These are phyloP conservation scores for Clavispora carvajalis DNA, from an alignment of 805 yeast species.

Conservation along the genomic window DNA sequence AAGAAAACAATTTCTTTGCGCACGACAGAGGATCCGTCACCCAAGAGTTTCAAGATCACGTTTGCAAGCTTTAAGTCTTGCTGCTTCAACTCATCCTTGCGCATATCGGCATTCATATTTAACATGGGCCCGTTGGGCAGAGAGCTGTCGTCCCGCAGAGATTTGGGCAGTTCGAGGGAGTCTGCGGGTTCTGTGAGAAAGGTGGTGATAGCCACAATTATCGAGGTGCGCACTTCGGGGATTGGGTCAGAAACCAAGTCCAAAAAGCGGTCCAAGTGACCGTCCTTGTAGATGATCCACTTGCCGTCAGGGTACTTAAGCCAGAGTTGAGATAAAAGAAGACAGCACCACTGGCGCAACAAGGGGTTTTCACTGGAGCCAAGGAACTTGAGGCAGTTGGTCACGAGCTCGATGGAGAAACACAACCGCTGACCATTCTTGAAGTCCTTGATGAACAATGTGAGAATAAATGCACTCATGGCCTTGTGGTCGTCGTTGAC, in stretches of 20 bases:
- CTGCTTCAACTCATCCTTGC: constrained; percentile 48
- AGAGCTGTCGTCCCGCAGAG: constrained; percentile 6
- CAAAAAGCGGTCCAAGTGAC: constrained; percentile 51
- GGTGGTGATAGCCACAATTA: constrained; percentile 65
- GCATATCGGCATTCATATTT: constrained; percentile 24
- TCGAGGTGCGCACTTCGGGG: constrained; percentile 90
- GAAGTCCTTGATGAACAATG: constrained; percentile 79
- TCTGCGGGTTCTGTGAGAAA: constrained; percentile 50
- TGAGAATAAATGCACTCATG: constrained; percentile 86
- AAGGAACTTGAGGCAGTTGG: constrained; percentile 60
- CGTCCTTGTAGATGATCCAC: constrained; percentile 61
- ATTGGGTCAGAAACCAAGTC: constrained; percentile 76
- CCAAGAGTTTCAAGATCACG: constrained; percentile 59
- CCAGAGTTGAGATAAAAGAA: constrained; percentile 75
- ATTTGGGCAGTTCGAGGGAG: constrained; percentile 14
- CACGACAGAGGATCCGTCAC: constrained; percentile 88
- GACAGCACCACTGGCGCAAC: constrained; percentile 86
- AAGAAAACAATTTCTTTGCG: constrained; percentile 79
- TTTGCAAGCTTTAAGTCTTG: constrained; percentile 70
- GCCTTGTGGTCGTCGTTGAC: constrained; percentile 85
- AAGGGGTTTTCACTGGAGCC: constrained; percentile 76
- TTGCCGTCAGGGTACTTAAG: constrained; percentile 68
- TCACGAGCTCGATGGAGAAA: constrained; percentile 65
- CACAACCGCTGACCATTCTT: constrained; percentile 76
- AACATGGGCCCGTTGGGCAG: constrained; percentile 6